A percentile compares a stretch with the other conserved stretches of the same genome.
These are phyloP conservation scores for Spatholobus suberectus DNA, from an alignment of 306 rosid species.

Conservation along the genomic window DNA sequence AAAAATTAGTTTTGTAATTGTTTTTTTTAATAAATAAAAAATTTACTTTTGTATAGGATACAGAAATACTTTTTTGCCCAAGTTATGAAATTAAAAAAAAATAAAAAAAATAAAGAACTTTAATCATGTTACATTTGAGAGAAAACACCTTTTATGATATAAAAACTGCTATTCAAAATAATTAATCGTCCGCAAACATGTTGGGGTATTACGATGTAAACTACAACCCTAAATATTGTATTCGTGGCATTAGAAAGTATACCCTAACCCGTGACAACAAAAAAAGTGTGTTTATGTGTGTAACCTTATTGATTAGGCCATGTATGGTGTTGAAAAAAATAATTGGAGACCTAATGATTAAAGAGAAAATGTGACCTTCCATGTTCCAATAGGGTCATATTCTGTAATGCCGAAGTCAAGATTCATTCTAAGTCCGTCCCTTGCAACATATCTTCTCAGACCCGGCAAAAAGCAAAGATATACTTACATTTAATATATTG, in stretches of 20 bases:
- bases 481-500: neutral
- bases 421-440: conserved; percentile 27
- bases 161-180: too few relatives aligned
- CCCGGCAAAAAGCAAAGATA: conserved; percentile 28
- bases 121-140: too few relatives aligned
- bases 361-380: conserved; percentile 40
- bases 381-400: conserved; percentile 41
- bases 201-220: too few relatives aligned
- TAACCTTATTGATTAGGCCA: conserved; percentile 3
- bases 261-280: neutral
- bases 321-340: neutral
- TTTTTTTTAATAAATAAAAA: too few relatives aligned
- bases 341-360: conserved; percentile 34
- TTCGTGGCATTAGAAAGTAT: neutral
- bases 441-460: conserved; percentile 43
- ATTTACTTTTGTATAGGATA: too few relatives aligned
- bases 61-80: too few relatives aligned
- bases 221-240: too few relatives aligned
- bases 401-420: conserved; percentile 17
- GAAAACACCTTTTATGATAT: too few relatives aligned
- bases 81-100: too few relatives aligned
- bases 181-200: too few relatives aligned
- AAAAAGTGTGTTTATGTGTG: neutral
- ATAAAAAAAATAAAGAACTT: too few relatives aligned
- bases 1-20: too few relatives aligned